phyloP scores from a whole-genome alignment of 352 stramenopile genomes.

The Phytophthora multivora region DNA sequence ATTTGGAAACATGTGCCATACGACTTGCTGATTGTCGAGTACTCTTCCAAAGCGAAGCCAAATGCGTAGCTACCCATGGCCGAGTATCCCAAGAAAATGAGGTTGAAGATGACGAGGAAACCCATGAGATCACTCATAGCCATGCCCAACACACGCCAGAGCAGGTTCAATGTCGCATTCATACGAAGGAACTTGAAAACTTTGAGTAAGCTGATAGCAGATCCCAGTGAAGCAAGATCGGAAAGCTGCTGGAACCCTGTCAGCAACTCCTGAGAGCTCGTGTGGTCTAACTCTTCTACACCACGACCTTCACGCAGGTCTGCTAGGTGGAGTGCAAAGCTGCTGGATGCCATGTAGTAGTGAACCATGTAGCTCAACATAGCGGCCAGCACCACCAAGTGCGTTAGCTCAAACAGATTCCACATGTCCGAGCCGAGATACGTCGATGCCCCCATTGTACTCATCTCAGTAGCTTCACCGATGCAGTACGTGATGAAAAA shows the following conservation, averaged over 20 bases:
- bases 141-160: constrained; percentile 87
- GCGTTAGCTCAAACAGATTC: constrained; percentile 88
- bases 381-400: constrained; percentile 65
- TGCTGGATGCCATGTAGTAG: constrained; percentile 69
- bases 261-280: constrained; percentile 64
- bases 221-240: constrained; percentile 74
- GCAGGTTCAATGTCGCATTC: constrained; percentile 88
- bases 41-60: constrained; percentile 82
- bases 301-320: constrained; percentile 39
- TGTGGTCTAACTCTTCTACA: constrained; percentile 66
- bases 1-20: constrained; percentile 89
- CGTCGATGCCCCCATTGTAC: constrained; percentile 70
- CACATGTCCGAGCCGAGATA: constrained; percentile 88
- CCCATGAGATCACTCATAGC: constrained; percentile 86
- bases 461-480: constrained; percentile 78
- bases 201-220: constrained; percentile 83
- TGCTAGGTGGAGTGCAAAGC: constrained; percentile 51
- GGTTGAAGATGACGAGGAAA: constrained; percentile 89
- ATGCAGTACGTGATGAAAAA: constrained; percentile 87
- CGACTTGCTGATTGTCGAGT: constrained; percentile 82
- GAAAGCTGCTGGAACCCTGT: constrained; percentile 75
- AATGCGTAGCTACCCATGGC: constrained; percentile 87
- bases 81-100: constrained; percentile 88
- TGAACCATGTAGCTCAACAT: constrained; percentile 70
- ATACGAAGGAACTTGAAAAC: constrained; percentile 91